Conservation (phyloP, 2,329 filamentous ascomycete species). For the Penicillium sp. region DNA sequence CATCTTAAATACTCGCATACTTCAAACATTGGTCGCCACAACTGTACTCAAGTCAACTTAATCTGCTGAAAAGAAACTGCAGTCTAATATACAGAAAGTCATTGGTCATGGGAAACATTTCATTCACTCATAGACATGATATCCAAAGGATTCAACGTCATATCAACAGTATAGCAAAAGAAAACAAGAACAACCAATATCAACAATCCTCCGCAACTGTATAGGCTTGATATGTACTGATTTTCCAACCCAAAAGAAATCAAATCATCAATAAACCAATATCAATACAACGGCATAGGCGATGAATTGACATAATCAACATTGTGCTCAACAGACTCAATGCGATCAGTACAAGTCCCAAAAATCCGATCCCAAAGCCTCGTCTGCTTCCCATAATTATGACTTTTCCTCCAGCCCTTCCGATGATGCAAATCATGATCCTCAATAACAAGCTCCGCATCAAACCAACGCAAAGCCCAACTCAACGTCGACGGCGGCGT, state of each 20-base stretch:
- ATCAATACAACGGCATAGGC: constrained; percentile 23
- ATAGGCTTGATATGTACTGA: neutral
- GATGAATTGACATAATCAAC: constrained; percentile 25
- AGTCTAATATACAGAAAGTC: neutral
- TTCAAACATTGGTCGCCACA: neutral
- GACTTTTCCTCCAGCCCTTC: constrained; percentile 29
- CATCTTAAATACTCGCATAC: neutral
- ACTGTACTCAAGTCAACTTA: neutral
- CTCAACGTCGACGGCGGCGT: constrained; percentile 22
- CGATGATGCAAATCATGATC: constrained; percentile 29
- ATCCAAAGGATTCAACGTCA: constrained; percentile 1
- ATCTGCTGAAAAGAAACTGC: too few species aligned
- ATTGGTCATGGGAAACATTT: neutral
- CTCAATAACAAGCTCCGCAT: constrained; percentile 27
- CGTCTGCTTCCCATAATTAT: constrained; percentile 30
- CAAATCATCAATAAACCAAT: neutral
- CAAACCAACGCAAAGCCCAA: constrained; percentile 20
- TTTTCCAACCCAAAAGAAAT: neutral
- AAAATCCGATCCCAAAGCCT: constrained; percentile 28
- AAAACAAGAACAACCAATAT: neutral
- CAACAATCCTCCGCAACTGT: neutral
- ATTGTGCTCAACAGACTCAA: constrained; percentile 23
- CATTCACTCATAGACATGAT: constrained; percentile 2
- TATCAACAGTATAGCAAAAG: neutral
- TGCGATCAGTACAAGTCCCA: constrained; percentile 25